Evolutionary conservation across 495 filamentous ascomycete genomes (phyloP).

Genomic region (Neurospora pannonica): DNA sequence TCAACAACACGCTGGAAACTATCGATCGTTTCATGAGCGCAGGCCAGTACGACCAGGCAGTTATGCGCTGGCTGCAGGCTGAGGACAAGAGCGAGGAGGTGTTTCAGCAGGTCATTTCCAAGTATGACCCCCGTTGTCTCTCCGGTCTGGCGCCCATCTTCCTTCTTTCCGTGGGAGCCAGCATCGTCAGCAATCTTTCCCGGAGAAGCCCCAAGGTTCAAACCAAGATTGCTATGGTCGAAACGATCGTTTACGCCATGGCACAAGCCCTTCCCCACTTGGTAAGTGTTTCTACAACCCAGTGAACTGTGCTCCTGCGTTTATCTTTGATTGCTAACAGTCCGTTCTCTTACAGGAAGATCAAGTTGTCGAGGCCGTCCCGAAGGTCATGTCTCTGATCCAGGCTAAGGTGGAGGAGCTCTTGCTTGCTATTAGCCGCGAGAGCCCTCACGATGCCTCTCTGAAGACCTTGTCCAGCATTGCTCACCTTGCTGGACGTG

Average conservation of each 20-base stretch:
- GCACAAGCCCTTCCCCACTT: constrained; percentile 30
- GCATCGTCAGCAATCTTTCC: constrained; percentile 61
- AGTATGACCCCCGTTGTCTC: constrained; percentile 63
- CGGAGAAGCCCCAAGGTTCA: constrained; percentile 35
- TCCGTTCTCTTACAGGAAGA: constrained; percentile 45
- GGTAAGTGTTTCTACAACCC: constrained; percentile 28
- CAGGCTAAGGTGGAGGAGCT: constrained; percentile 60
- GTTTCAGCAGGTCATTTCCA: constrained; percentile 72
- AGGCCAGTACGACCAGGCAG: constrained; percentile 59
- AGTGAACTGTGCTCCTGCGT: not conserved
- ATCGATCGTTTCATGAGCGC: constrained; percentile 57
- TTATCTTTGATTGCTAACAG: constrained; percentile 9
- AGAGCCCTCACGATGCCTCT: constrained; percentile 49
- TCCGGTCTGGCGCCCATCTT: constrained; percentile 65
- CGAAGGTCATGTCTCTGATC: constrained; percentile 63
- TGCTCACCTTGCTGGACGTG: constrained; percentile 16
- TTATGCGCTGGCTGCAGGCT: constrained; percentile 77
- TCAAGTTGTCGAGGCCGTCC: constrained; percentile 64
- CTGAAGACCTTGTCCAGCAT: constrained; percentile 56
- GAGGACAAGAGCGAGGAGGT: constrained; percentile 59
- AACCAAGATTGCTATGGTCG: constrained; percentile 69
- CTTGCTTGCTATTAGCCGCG: constrained; percentile 57
- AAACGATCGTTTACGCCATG: constrained; percentile 52
- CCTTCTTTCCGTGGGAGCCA: constrained; percentile 72
- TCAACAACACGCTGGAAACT: constrained; percentile 54